Base-by-base conservation (phyloP, 306 rosid genomes). In the Fagus crenata region DNA sequence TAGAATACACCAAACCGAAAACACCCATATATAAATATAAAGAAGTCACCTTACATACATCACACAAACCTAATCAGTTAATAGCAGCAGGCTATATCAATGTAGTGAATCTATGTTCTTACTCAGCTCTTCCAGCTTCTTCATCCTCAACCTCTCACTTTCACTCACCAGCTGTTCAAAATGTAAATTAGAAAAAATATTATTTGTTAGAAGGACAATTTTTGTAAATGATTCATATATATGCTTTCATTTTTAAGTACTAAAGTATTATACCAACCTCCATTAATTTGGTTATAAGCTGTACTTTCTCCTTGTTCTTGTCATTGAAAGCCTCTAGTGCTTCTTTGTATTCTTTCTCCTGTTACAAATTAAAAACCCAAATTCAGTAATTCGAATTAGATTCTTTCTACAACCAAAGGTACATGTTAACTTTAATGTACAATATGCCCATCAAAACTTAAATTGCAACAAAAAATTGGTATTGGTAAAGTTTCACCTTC, bases 101-200 rank as follows among this genome's bases (percentile, higher is more conserved):
- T 87, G 84, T 69, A 94, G 80, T 35, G 88, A 84, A 75, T 94
- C 97, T 67, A 92, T 68, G 85, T 88, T 85, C 89, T 90, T 94
- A 92, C 96, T 90, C 85, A 94, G 90, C 83, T 94, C 98, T 77
- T 92, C 98, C 87, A 94, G 93, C 92, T 92, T 94, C 96, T 92
- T 92, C 97, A 94, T 86, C 92, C 98, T 92, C 88, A 90, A 8
- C 83, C 60, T 90, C 90, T 94, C 98, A 76, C 98, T 94, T 82
- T 94, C 97, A 36, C 88, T 46, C 75, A 80, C 81, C 49, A 86
- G 70, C 89, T 86, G 80, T 69, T 78, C 71, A 32, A 80, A 36
- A 36, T n/a, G 43, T 14, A 32, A 6, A 67, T 13, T 12, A 41
- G 6, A 67, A 75, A 42, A 51, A 70, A 54, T 9, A 53, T 11